phyloP scores from a whole-genome alignment of 352 stramenopile species.

The Phytophthora pluvialis region DNA sequence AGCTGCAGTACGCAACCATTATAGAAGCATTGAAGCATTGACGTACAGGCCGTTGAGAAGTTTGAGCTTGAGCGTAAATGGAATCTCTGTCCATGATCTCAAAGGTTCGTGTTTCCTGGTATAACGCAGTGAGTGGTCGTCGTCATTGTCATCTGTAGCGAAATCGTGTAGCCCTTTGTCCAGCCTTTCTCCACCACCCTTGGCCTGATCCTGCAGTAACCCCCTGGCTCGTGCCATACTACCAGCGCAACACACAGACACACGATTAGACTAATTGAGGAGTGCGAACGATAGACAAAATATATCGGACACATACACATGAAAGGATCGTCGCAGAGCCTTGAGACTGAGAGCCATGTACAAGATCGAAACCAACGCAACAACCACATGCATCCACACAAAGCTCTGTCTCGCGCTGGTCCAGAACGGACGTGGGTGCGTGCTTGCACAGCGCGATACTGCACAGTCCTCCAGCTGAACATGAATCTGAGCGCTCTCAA shows the following conservation, averaged over 20 bases:
- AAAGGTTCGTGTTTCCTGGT: slow-evolving; percentile 1
- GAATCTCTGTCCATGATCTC: slow-evolving; percentile 42
- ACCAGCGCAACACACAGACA: slow-evolving; percentile 3
- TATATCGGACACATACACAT: slow-evolving; percentile 41
- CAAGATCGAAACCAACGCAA: slow-evolving; percentile 48
- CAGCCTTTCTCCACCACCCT: neutral
- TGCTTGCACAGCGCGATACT: slow-evolving; percentile 55
- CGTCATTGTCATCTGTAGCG: slow-evolving; percentile 21
- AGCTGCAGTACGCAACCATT: neutral
- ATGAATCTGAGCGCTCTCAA: slow-evolving; percentile 56
- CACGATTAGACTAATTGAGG: slow-evolving; percentile 7
- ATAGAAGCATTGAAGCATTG: neutral
- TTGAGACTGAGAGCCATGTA: slow-evolving; percentile 74
- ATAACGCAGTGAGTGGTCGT: slow-evolving; percentile 7
- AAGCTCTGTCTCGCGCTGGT: slow-evolving; percentile 62
- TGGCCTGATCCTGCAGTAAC: slow-evolving; percentile 14
- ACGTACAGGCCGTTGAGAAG: slow-evolving; percentile 79
- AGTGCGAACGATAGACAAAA: neutral
- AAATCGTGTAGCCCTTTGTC: slow-evolving; percentile 10
- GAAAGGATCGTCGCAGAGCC: slow-evolving; percentile 58
- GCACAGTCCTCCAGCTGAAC: slow-evolving; percentile 68
- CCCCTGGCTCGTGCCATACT: slow-evolving; percentile 30
- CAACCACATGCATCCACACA: slow-evolving; percentile 78
- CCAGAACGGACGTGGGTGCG: slow-evolving; percentile 52
- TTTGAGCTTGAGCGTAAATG: slow-evolving; percentile 61